Conservation (phyloP, 2,329 filamentous ascomycete genomes). For the Exophiala alcalophila region DNA sequence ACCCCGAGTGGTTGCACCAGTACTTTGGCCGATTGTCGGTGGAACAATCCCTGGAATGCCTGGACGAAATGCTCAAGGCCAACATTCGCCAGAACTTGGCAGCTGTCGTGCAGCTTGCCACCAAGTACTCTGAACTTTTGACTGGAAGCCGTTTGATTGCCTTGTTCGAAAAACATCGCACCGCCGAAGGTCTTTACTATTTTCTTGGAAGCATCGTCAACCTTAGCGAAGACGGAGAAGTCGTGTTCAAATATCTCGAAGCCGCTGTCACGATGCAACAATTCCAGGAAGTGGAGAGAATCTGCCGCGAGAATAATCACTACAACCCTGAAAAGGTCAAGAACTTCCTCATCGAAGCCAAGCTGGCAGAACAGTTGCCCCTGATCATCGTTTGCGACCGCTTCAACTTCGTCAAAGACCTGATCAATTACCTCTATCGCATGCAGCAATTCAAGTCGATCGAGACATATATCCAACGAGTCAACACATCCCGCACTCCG, state of each 20-base stretch:
- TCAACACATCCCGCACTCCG: constrained; percentile 87
- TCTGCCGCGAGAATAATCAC: constrained; percentile 87
- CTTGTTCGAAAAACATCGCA: constrained; percentile 96
- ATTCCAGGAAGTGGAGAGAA: constrained; percentile 92
- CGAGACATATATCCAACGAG: constrained; percentile 94
- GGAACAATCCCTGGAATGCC: constrained; percentile 87
- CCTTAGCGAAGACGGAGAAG: constrained; percentile 88
- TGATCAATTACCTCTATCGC: constrained; percentile 96
- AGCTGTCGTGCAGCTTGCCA: constrained; percentile 89
- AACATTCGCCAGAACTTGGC: constrained; percentile 98
- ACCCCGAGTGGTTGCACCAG: constrained; percentile 82
- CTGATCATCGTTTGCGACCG: constrained; percentile 98
- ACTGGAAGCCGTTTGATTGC: constrained; percentile 85
- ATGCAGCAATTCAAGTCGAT: constrained; percentile 99
- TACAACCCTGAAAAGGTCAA: constrained; percentile 96
- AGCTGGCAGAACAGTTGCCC: constrained; percentile 85
- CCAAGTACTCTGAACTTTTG: constrained; percentile 95
- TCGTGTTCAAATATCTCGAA: constrained; percentile 99
- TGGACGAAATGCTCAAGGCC: constrained; percentile 92
- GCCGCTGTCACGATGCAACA: constrained; percentile 91
- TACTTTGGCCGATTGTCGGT: constrained; percentile 95
- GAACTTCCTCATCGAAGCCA: constrained; percentile 98
- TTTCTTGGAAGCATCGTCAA: constrained; percentile 98
- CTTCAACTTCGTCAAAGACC: constrained; percentile 98
- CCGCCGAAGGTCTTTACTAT: constrained; percentile 94